phyloP scores from a whole-genome alignment of 2,329 filamentous ascomycete species.

The Amesomyces nigricolor region DNA sequence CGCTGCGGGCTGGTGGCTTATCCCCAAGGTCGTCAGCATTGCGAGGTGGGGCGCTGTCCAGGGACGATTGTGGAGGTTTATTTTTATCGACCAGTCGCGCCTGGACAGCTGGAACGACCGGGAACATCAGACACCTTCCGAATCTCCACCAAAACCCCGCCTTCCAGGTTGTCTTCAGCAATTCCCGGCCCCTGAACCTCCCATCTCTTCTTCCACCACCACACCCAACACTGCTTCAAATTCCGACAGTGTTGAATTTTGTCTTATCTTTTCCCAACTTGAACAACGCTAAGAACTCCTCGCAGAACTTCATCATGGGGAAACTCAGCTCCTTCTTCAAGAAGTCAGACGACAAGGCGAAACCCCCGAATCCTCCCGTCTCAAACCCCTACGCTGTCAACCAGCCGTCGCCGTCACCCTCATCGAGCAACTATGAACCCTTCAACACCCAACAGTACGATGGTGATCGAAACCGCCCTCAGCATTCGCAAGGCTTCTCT shows the following conservation, averaged over 20 bases:
- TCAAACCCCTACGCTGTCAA: slow-evolving; percentile 57
- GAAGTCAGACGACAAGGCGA: slow-evolving; percentile 44
- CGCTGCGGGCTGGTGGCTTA: background rate
- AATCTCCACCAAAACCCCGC: slow-evolving; percentile 17
- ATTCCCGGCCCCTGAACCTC: slow-evolving; percentile 9
- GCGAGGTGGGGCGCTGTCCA: background rate
- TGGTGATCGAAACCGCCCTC: slow-evolving; percentile 28
- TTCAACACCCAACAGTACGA: slow-evolving; percentile 3
- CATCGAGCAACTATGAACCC: slow-evolving; percentile 23
- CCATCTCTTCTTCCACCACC: slow-evolving; percentile 3
- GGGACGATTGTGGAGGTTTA: too few relatives aligned
- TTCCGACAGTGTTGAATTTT: background rate
- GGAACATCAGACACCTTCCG: slow-evolving; percentile 19
- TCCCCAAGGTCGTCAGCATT: slow-evolving; percentile 15
- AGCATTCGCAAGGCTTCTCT: slow-evolving; percentile 16
- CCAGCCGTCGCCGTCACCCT: slow-evolving; percentile 41
- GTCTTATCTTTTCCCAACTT: slow-evolving; percentile 2
- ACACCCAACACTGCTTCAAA: background rate
- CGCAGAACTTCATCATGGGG: slow-evolving; percentile 43
- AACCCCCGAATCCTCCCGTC: slow-evolving; percentile 37
- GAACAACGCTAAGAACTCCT: slow-evolving; percentile 4
- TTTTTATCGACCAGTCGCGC: slow-evolving; percentile 2
- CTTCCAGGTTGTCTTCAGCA: background rate
- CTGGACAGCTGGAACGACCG: slow-evolving; percentile 18
- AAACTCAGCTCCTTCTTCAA: slow-evolving; percentile 50